phyloP scores from a whole-genome alignment of 306 rosid genomes.

The Prinsepia uniflora region DNA sequence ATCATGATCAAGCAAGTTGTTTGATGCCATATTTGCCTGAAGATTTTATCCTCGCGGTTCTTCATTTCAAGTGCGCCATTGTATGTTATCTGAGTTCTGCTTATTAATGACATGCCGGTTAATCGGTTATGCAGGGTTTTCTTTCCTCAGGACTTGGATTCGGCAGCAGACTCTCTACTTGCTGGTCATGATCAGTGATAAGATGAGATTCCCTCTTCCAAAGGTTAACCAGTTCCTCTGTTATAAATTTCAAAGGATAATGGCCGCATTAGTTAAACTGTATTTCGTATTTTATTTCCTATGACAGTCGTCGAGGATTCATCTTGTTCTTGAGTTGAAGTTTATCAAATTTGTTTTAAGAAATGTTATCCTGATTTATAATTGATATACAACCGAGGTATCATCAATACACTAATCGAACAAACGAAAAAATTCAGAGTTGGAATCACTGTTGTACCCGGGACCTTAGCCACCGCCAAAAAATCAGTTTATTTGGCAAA shows the following conservation, averaged over 20 bases:
- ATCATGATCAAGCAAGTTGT: background rate
- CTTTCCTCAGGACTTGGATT: constrained; percentile 85
- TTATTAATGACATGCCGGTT: background rate
- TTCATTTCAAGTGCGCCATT: background rate
- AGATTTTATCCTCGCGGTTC: background rate
- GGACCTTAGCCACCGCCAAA: background rate
- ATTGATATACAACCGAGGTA: background rate
- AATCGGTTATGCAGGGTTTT: constrained; percentile 58
- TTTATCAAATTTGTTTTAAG: background rate
- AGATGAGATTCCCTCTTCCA: background rate
- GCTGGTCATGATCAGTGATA: constrained; percentile 30
- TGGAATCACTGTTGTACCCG: background rate
- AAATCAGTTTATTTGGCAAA: background rate
- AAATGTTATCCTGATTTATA: background rate
- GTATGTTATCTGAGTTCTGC: background rate
- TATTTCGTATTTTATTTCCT: constrained; percentile 1
- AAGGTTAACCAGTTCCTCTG: constrained; percentile 17
- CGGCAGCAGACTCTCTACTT: constrained; percentile 78
- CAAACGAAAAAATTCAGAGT: background rate
- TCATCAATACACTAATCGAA: background rate
- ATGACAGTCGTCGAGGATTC: background rate
- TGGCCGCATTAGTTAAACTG: background rate
- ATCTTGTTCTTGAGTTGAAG: background rate
- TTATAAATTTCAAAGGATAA: constrained; percentile 10
- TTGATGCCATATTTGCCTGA: background rate